These are phyloP conservation scores for Umbilicus rupestris DNA, from an alignment of 164 flowering plant species.

Conservation along the genomic window DNA sequence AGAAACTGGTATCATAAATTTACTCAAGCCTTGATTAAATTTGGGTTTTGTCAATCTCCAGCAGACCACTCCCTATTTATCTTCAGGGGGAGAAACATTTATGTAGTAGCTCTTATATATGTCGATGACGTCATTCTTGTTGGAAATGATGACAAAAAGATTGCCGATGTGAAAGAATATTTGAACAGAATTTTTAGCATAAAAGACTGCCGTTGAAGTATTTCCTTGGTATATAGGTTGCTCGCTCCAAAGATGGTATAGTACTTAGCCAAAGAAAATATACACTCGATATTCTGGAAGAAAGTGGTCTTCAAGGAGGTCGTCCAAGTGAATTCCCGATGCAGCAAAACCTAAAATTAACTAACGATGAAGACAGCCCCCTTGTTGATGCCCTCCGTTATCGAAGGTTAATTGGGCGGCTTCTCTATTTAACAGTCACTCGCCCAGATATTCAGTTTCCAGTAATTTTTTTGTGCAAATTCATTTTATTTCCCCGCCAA, in stretches of 20 bases:
- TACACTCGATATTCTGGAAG: background rate
- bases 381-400: too few relatives aligned
- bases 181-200: background rate
- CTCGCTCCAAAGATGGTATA: background rate
- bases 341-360: conserved; percentile 3
- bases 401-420: too few relatives aligned
- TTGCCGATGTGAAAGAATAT: background rate
- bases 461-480: too few relatives aligned
- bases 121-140: background rate
- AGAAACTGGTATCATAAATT: too few relatives aligned
- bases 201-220: too few relatives aligned
- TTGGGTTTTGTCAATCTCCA: background rate
- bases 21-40: background rate
- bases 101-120: background rate
- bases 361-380: background rate
- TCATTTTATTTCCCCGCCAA: too few relatives aligned
- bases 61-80: background rate
- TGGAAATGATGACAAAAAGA: background rate
- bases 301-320: background rate
- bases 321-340: background rate
- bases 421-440: too few relatives aligned
- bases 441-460: too few relatives aligned
- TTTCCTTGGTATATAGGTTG: too few relatives aligned
- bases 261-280: conserved; percentile 3
- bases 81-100: background rate